A percentile compares a stretch with the other conserved stretches of the same genome.
These are phyloP conservation scores for Phytophthora aleatoria DNA, from an alignment of 352 stramenopile species.

Conservation along the genomic window DNA sequence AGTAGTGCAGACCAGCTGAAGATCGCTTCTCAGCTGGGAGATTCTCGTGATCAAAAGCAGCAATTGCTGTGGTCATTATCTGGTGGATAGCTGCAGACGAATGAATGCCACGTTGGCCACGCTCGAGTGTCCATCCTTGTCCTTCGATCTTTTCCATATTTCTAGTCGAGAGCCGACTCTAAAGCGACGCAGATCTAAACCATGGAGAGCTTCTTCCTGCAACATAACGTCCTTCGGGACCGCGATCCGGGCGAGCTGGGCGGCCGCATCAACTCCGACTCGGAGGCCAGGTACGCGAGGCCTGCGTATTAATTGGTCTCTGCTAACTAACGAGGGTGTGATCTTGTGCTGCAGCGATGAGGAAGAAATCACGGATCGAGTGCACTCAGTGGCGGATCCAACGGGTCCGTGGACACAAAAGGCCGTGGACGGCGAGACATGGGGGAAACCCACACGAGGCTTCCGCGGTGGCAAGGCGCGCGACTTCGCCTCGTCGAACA, in stretches of 20 bases:
- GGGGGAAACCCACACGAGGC: constrained; percentile 46
- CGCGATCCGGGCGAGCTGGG: constrained; percentile 71
- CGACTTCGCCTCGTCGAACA: constrained; percentile 68
- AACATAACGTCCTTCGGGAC: constrained; percentile 78
- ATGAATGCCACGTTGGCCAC: background rate
- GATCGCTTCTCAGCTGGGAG: background rate
- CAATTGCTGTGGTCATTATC: no score
- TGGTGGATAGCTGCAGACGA: no score
- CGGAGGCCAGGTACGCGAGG: constrained; percentile 58
- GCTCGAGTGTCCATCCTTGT: background rate
- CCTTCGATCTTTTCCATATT: constrained; percentile 25
- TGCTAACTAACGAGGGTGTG: background rate
- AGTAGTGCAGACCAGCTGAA: background rate
- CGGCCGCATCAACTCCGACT: constrained; percentile 65
- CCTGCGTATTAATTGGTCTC: background rate
- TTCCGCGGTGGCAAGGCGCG: constrained; percentile 35
- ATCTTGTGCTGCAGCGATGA: constrained; percentile 38
- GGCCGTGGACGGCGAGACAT: constrained; percentile 43
- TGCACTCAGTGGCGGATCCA: constrained; percentile 71
- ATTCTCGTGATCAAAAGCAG: no score
- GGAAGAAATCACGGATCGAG: constrained; percentile 60
- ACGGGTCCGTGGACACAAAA: constrained; percentile 74
- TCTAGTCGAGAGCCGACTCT: constrained; percentile 5
- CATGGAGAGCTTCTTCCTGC: constrained; percentile 86
- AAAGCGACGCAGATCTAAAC: constrained; percentile 17